These are phyloP conservation scores for Pyrrhoderma noxium DNA, from an alignment of 1,284 basidiomycete species.

Conservation along the genomic window DNA sequence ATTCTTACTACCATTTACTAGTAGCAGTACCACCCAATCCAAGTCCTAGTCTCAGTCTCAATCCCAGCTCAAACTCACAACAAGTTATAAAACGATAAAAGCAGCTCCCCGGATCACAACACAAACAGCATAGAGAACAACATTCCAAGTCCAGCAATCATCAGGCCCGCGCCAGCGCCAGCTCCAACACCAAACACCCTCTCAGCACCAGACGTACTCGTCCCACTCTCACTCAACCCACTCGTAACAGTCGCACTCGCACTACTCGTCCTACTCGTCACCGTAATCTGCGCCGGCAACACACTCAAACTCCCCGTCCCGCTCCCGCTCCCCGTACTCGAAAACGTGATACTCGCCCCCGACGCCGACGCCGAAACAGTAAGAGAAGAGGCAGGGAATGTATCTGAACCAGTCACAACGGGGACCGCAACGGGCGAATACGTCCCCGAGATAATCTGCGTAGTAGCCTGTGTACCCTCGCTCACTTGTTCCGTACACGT, in stretches of 20 bases:
- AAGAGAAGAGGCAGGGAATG: not conserved
- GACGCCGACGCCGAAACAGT: not conserved
- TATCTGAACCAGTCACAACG: not conserved
- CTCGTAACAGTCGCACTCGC: not conserved
- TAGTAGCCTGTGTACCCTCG: not conserved
- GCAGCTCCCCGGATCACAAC: too few species aligned
- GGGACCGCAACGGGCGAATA: not conserved
- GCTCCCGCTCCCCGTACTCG: not conserved
- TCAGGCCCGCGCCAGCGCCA: not conserved
- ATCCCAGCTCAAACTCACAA: too few species aligned
- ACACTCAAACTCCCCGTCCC: not conserved
- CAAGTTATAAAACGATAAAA: too few species aligned
- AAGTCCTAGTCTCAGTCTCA: too few species aligned
- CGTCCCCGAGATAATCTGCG: not conserved
- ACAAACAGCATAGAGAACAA: not conserved
- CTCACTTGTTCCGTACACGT: slow-evolving; percentile 1
- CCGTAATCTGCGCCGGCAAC: not conserved
- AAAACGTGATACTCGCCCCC: not conserved
- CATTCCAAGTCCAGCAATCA: not conserved
- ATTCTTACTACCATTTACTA: too few species aligned
- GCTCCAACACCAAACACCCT: too few species aligned
- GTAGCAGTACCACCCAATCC: too few species aligned
- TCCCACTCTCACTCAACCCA: not conserved
- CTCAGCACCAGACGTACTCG: not conserved
- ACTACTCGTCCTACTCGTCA: not conserved